A percentile compares a stretch with the other conserved stretches of the same genome.
These are phyloP conservation scores for Pleurotus tuoliensis DNA, from an alignment of 768 basidiomycete species.

Conservation along the genomic window DNA sequence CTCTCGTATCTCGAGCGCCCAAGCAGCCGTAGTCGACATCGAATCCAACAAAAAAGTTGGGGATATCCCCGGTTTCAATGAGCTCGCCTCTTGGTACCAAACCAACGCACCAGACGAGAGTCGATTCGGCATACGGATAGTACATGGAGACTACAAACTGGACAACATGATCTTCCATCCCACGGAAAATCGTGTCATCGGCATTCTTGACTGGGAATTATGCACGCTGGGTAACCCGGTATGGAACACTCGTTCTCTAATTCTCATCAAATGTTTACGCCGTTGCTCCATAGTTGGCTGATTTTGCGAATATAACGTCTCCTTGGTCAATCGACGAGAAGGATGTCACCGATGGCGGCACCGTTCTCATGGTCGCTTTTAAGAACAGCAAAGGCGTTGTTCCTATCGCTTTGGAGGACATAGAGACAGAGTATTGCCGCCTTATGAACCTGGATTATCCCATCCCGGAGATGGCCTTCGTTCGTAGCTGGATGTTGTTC, in stretches of 20 bases:
- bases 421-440: conserved; percentile 81
- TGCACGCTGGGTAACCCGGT: conserved; percentile 93
- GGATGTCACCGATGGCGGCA: conserved; percentile 27
- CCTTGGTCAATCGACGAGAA: conserved; percentile 66
- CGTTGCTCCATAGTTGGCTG: conserved; percentile 56
- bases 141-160: conserved; percentile 98
- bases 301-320: conserved; percentile 86
- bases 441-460: conserved; percentile 67
- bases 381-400: conserved; percentile 54
- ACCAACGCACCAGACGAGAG: conserved; percentile 72
- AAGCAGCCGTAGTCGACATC: conserved; percentile 64
- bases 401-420: conserved; percentile 62
- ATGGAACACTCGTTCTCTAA: not conserved
- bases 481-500: conserved; percentile 82
- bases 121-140: conserved; percentile 75
- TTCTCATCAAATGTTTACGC: not conserved
- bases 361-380: conserved; percentile 46
- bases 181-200: conserved; percentile 87
- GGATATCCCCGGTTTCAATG: conserved; percentile 70
- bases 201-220: conserved; percentile 96
- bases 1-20: conserved; percentile 74
- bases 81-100: conserved; percentile 75
- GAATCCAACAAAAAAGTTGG: conserved; percentile 60
- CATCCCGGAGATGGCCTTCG: conserved; percentile 75
- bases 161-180: conserved; percentile 96